These are phyloP conservation scores for Chrysosphaeria jannelii DNA, from an alignment of 2,329 filamentous ascomycete genomes.

Conservation along the genomic window DNA sequence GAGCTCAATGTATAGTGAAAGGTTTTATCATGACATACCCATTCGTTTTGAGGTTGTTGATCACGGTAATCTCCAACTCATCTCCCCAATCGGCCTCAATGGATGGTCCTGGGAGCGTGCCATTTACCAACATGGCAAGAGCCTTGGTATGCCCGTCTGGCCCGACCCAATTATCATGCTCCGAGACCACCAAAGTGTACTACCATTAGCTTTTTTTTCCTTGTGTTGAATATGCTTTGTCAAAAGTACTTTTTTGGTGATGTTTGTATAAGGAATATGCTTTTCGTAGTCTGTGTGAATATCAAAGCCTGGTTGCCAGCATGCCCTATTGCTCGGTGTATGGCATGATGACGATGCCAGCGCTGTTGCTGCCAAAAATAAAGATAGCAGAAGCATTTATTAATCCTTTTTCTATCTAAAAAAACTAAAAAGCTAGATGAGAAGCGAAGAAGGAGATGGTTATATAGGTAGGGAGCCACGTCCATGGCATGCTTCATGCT, in stretches of 20 bases:
- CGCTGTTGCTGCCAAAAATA: no score
- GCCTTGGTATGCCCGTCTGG: conserved; percentile 4
- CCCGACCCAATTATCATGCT: conserved; percentile 4
- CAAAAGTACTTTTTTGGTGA: conserved; percentile 2
- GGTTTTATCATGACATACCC: conserved; percentile 2
- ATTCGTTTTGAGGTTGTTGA: conserved; percentile 4
- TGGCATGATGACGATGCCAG: conserved; percentile 3
- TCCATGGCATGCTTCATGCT: no score
- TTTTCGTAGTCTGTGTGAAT: conserved; percentile 6
- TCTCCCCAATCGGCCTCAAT: conserved; percentile 6
- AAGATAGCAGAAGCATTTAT: no score
- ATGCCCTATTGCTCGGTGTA: conserved; percentile 3
- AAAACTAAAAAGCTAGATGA: no score
- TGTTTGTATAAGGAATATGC: conserved; percentile 3
- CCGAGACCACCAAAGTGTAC: conserved; percentile 4
- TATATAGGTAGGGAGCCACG: no score
- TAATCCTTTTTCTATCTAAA: no score
- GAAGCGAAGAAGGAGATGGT: no score
- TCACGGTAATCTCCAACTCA: conserved; percentile 3
- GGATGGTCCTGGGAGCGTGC: conserved; percentile 3
- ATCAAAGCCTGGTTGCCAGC: conserved; percentile 5
- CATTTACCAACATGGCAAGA: conserved; percentile 4
- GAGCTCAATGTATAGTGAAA: no score
- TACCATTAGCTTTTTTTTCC: no score
- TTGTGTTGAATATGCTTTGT: neutral